Percentiles rank a stretch among this genome's conserved stretches.
Conservation (phyloP, 2,329 filamentous ascomycete species). For the Pseudocercospora fuligena region DNA sequence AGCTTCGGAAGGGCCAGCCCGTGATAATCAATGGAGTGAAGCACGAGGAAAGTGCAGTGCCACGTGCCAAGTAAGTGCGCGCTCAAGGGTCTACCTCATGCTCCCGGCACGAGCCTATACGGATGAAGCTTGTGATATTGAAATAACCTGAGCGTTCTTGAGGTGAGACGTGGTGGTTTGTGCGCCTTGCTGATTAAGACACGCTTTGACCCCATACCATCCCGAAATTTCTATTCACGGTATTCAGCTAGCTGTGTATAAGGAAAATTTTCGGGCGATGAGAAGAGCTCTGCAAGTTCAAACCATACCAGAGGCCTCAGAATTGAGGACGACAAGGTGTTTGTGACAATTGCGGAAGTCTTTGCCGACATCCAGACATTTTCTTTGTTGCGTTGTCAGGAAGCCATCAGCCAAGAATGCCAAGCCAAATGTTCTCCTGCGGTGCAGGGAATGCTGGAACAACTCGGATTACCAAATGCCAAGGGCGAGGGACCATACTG, state of each 20-base stretch:
- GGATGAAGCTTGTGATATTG: constrained; percentile 3
- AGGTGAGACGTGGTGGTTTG: constrained; percentile 5
- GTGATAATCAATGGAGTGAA: constrained; percentile 3
- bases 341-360: not conserved
- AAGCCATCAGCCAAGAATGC: constrained; percentile 1
- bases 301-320: not conserved
- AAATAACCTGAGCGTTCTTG: not conserved
- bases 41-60: constrained; percentile 2
- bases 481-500: not conserved
- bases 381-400: constrained; percentile 3
- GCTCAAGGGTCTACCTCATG: not conserved
- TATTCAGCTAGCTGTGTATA: not conserved
- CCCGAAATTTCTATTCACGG: not conserved
- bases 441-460: not conserved
- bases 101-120: not conserved
- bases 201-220: constrained; percentile 9
- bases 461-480: not conserved
- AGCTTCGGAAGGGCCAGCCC: constrained; percentile 1
- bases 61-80: not conserved
- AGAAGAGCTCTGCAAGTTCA: not conserved
- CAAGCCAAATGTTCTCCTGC: not conserved
- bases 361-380: not conserved
- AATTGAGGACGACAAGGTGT: not conserved
- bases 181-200: constrained; percentile 5
- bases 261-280: not conserved